Evolutionary conservation across 805 yeast species (phyloP).

Genomic region (Cyberlindnera sargentensis): DNA sequence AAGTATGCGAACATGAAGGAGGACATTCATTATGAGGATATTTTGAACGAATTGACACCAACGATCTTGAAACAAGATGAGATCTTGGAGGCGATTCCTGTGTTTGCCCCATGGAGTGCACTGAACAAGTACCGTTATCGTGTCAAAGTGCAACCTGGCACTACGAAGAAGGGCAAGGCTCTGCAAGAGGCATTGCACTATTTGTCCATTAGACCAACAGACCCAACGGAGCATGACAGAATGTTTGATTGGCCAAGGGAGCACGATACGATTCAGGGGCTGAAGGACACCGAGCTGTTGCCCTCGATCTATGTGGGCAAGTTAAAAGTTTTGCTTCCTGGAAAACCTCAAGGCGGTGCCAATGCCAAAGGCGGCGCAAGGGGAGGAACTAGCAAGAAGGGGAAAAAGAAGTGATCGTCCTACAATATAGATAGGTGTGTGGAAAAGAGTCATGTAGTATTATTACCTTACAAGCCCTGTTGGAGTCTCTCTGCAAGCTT

Average conservation of each 20-base stretch:
- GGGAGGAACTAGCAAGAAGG: constrained; percentile 3
- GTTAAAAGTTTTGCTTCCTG: constrained; percentile 57
- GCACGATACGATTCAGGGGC: constrained; percentile 43
- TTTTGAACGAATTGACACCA: constrained; percentile 30
- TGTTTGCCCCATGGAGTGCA: constrained; percentile 91
- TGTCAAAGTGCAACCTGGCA: constrained; percentile 72
- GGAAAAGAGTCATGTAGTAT: neutral
- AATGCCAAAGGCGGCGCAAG: constrained; percentile 5
- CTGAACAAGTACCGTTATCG: constrained; percentile 70
- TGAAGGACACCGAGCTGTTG: constrained; percentile 61
- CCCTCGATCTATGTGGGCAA: constrained; percentile 66
- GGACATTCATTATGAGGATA: constrained; percentile 37
- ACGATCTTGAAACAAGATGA: constrained; percentile 35
- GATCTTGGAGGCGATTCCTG: constrained; percentile 63
- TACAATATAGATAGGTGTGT: neutral
- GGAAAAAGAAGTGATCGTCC: constrained; percentile 4
- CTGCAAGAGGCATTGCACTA: constrained; percentile 58
- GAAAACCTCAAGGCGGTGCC: constrained; percentile 22
- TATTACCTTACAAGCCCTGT: constrained; percentile 28
- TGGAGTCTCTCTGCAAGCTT: constrained; percentile 49
- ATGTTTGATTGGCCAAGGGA: constrained; percentile 68
- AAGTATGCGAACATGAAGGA: constrained; percentile 31
- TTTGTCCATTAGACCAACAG: constrained; percentile 46
- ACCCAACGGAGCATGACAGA: constrained; percentile 34
- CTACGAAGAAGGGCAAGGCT: constrained; percentile 83